phyloP scores from a whole-genome alignment of 805 yeast species.

The Lachancea cidri region DNA sequence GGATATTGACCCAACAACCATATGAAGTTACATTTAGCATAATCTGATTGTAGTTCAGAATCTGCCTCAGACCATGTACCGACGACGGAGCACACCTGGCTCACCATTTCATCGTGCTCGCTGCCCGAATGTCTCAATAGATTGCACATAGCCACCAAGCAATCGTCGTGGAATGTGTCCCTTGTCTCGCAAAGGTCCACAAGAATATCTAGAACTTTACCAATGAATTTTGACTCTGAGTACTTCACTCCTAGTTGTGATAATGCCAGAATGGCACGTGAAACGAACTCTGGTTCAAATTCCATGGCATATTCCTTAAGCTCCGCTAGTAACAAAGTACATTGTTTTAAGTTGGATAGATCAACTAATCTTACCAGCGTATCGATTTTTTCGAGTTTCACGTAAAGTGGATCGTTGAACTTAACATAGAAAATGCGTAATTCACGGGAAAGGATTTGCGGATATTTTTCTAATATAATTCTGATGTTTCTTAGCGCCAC shows the following conservation, averaged over 20 bases:
- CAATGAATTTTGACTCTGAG: constrained; percentile 34
- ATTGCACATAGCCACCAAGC: constrained; percentile 54
- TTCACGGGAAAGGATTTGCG: constrained; percentile 70
- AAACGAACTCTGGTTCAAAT: constrained; percentile 73
- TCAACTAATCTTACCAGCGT: constrained; percentile 65
- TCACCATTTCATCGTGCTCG: constrained; percentile 27
- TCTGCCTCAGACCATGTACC: constrained; percentile 42
- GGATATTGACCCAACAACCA: constrained; percentile 75
- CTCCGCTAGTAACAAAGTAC: constrained; percentile 57
- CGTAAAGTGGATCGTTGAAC: constrained; percentile 75
- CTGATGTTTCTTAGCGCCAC: constrained; percentile 89
- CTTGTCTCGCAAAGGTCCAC: constrained; percentile 56
- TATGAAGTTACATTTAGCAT: constrained; percentile 47
- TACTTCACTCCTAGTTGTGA: constrained; percentile 69
- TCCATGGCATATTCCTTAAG: constrained; percentile 79
- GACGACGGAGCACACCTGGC: constrained; percentile 23
- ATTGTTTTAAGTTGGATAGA: constrained; percentile 43
- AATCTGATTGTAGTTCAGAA: constrained; percentile 42
- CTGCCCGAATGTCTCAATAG: constrained; percentile 60
- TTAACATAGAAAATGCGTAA: constrained; percentile 86
- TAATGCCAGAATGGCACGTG: constrained; percentile 57
- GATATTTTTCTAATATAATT: constrained; percentile 83
- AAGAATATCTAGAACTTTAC: constrained; percentile 56
- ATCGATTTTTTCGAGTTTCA: constrained; percentile 73
- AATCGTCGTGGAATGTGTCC: constrained; percentile 59